Evolutionary conservation across 2,329 filamentous ascomycete genomes (phyloP).

Genomic region (Corynespora cassiicola): DNA sequence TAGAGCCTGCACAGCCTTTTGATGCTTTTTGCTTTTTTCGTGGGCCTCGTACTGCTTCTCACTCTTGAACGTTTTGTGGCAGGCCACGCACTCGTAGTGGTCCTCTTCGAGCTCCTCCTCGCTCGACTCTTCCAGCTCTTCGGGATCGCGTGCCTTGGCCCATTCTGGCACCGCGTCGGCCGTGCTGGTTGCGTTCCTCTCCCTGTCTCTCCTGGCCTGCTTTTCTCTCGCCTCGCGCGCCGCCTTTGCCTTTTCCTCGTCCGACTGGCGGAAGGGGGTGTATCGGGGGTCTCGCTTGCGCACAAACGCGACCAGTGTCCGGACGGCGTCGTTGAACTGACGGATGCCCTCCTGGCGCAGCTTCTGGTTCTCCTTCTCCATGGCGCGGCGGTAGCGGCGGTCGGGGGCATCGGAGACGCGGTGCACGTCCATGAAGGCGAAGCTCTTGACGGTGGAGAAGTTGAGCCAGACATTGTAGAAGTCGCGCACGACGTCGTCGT

Average conservation of each 20-base stretch:
- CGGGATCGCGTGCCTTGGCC: constrained; percentile 67
- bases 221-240: constrained; percentile 80
- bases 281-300: constrained; percentile 91
- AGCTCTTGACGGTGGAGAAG: constrained; percentile 85
- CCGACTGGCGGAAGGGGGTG: constrained; percentile 75
- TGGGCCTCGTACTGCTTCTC: constrained; percentile 91
- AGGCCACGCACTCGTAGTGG: constrained; percentile 68
- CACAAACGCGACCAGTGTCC: constrained; percentile 84
- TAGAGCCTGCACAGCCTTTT: constrained; percentile 82
- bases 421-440: constrained; percentile 89
- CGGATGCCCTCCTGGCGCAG: constrained; percentile 80
- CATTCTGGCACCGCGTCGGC: constrained; percentile 74
- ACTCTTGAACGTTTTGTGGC: constrained; percentile 78
- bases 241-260: constrained; percentile 79
- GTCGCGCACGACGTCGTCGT: constrained; percentile 75
- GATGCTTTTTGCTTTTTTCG: constrained; percentile 95
- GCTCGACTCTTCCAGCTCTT: constrained; percentile 62
- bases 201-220: constrained; percentile 82
- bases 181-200: constrained; percentile 78
- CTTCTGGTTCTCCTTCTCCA: constrained; percentile 95
- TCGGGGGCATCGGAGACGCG: constrained; percentile 86
- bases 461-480: constrained; percentile 85
- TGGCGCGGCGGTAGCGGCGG: constrained; percentile 77
- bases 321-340: constrained; percentile 92
- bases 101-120: constrained; percentile 58